Base-by-base conservation (phyloP, 208 protist genomes). In the Trypanosoma mega region DNA sequence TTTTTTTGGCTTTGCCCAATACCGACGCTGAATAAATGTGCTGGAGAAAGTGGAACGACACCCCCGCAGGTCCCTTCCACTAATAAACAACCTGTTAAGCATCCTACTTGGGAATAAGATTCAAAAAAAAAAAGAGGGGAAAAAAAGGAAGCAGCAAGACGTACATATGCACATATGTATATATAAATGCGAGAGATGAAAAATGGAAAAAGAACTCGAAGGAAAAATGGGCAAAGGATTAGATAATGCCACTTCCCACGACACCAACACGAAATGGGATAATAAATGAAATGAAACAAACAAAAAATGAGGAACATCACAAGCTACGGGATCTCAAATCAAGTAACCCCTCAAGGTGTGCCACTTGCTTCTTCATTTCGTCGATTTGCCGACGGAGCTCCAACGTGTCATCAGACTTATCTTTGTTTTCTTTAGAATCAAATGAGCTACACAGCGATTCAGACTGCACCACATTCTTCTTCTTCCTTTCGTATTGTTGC, bases 1-100 rank as follows among this genome's bases (percentile, higher is more conserved):
- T 47, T 90, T 92, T 66, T 93, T 95, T 24, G 89, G 89, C 67
- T 95, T 95, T 27, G 82, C 72, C 85, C 85, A 95, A 50, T 86
- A 95, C 36, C 89, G 79, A n/a, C 69, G 73, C 59, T 92, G 85
- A 21, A 58, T 78, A 1, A 70, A 30, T 16, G 82, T 55, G 54
- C 52, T 76, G 37, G 60, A 36, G 8, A 80, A 33, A 14, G 44
- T 52, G 3, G 46, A 37, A 24, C 44, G 47, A 55, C 74, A 69
- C 7, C 78, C 78, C 14, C 78, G 69, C 9, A 87, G 63, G 44
- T 85, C 81, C 8, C 78, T 74, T 41, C 72, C 72, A 51, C 85
- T 89, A 12, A 74, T 54, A 63, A 88, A 93, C 20, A 76, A 11
- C 36, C 86, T 82, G 8, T 80, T 60, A 69, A 90, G 72, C 43